Base-by-base conservation (phyloP, 23 red algal species). In the Pyropia haitanensis region DNA sequence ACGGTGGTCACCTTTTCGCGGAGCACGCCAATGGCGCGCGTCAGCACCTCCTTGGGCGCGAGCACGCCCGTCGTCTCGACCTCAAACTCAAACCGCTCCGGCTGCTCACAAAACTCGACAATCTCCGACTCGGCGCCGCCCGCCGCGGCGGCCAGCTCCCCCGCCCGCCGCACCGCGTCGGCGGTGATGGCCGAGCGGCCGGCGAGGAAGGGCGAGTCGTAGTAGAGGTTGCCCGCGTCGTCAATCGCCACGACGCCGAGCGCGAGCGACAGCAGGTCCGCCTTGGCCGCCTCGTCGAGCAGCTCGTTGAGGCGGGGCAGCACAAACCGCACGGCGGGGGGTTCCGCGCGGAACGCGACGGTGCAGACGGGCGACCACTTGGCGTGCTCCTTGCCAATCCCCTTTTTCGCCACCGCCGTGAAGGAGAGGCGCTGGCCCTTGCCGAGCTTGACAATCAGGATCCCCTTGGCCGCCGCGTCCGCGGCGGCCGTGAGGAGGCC, bases 321-420 rank as follows among this genome's bases (percentile, higher is more conserved):
- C 5, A 67, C 53, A 44, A 95, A 55, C 18, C 71, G 64, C 20
- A 95, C 76, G 12, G 77, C 65, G 9, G 90, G 85, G 26, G 87
- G 87, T 5, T 79, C 70, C 31, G 77, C 91, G 19, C 78, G 34
- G 75, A 82, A 98, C 1, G 77, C 60, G 14, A 89, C 88, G 26
- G 94, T 91, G 54, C 77, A 80, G 57, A 91, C 78, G 5, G 94
- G 81, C 50, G 85, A 91, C 85, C 86, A 91, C 60, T 98, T 98
- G 2, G 94, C 94, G 63, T 98, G 94, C 27, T 98, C 94, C 58
- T 98, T 89, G 19, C 86, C 94, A 17, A 88, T 67, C n/a, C 94
- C 94, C 63, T 98, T 98, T 49, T 76, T 74, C 14, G 86, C 94
- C 14, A 90, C 31, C 56, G 67, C 71, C 19, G 21, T 49, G 27